Evolutionary conservation across 1,139 yeast species (phyloP).

Genomic region (Candida tetrigidarum): DNA sequence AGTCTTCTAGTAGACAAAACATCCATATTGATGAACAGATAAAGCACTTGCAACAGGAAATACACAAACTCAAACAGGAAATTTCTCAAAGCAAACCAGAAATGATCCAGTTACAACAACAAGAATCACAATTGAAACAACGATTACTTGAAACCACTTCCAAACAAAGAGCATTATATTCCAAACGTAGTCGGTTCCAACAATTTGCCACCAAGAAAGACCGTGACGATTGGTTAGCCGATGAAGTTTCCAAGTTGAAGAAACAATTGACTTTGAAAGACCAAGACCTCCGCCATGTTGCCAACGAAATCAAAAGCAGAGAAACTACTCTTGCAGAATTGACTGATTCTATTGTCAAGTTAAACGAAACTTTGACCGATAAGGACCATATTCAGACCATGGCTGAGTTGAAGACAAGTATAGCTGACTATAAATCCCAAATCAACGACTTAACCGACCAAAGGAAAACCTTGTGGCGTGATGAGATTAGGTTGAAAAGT

Average conservation of each 20-base stretch:
- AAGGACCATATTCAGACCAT: conserved; percentile 24
- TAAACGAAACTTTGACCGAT: conserved; percentile 35
- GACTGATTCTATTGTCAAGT: conserved; percentile 43
- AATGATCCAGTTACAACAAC: conserved; percentile 37
- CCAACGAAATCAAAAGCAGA: conserved; percentile 23
- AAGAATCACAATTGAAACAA: conserved; percentile 46
- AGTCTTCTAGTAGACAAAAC: conserved; percentile 21
- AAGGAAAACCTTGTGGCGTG: conserved; percentile 79
- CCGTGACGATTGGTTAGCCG: conserved; percentile 72
- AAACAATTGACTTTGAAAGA: conserved; percentile 26
- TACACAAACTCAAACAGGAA: conserved; percentile 26
- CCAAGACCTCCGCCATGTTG: conserved; percentile 25
- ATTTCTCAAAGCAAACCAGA: conserved; percentile 42
- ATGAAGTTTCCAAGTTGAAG: conserved; percentile 29
- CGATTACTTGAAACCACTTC: conserved; percentile 50
- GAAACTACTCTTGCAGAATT: conserved; percentile 24
- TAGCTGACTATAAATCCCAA: conserved; percentile 41
- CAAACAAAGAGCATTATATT: conserved; percentile 64
- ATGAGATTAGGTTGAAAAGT: conserved; percentile 66
- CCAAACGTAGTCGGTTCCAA: conserved; percentile 75
- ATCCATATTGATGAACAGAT: conserved; percentile 23
- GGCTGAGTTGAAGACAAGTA: conserved; percentile 33
- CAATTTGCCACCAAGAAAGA: conserved; percentile 59
- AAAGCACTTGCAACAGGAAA: conserved; percentile 22
- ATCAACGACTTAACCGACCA: conserved; percentile 60